Conservation (phyloP, 2,329 filamentous ascomycete genomes). For the Aspergillus jensenii region DNA sequence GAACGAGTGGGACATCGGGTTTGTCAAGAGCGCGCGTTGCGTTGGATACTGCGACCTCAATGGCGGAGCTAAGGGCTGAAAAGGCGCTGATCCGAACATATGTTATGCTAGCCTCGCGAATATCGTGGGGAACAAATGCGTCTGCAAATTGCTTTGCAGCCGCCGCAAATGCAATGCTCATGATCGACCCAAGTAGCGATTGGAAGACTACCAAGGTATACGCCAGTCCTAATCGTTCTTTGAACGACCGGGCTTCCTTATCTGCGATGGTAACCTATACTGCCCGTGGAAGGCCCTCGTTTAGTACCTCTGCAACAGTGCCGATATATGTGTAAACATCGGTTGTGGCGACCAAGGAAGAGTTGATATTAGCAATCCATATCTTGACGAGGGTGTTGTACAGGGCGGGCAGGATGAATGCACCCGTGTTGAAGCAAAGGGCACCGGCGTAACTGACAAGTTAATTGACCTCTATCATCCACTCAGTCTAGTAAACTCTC, state of each 20-base stretch:
- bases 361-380: slow-evolving; percentile 69
- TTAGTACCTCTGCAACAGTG: slow-evolving; percentile 66
- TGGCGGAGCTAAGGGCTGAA: slow-evolving; percentile 59
- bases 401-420: slow-evolving; percentile 66
- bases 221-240: slow-evolving; percentile 57
- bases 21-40: slow-evolving; percentile 66
- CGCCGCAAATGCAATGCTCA: slow-evolving; percentile 60
- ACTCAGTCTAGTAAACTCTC: background rate
- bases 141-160: slow-evolving; percentile 57
- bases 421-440: slow-evolving; percentile 60
- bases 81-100: slow-evolving; percentile 68
- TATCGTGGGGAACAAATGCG: slow-evolving; percentile 63
- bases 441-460: slow-evolving; percentile 54
- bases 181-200: slow-evolving; percentile 54
- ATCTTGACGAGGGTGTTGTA: slow-evolving; percentile 65
- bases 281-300: slow-evolving; percentile 69
- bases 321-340: slow-evolving; percentile 70
- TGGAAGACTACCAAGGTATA: slow-evolving; percentile 61
- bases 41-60: slow-evolving; percentile 63
- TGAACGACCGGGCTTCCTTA: slow-evolving; percentile 52
- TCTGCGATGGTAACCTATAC: slow-evolving; percentile 70
- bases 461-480: background rate
- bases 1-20: slow-evolving; percentile 67
- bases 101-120: slow-evolving; percentile 56
- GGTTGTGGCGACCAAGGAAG: slow-evolving; percentile 61